These are phyloP conservation scores for Isoetes engelmannii DNA, from an alignment of 83 land plant species.

Conservation along the genomic window DNA sequence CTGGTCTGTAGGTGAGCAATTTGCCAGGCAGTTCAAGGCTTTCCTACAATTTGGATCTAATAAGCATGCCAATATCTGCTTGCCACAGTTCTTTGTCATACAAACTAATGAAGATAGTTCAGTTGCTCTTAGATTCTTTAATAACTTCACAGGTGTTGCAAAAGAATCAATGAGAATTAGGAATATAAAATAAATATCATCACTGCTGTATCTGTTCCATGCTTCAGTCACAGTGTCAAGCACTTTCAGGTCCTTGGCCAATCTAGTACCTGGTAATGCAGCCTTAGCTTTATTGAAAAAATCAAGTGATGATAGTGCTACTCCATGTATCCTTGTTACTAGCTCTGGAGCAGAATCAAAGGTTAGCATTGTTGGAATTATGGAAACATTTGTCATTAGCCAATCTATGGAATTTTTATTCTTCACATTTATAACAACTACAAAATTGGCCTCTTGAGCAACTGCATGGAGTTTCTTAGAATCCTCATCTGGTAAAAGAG, in stretches of 20 bases:
- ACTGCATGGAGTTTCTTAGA: slow-evolving; percentile 4
- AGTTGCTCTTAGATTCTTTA: slow-evolving; percentile 77
- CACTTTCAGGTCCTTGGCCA: slow-evolving; percentile 42
- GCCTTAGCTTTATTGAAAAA: slow-evolving; percentile 27
- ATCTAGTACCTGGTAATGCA: slow-evolving; percentile 24
- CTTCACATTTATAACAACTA: slow-evolving; percentile 52
- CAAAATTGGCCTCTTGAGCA: slow-evolving; percentile 31
- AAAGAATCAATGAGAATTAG: slow-evolving; percentile 82
- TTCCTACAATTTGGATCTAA: slow-evolving; percentile 81
- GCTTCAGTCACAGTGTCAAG: slow-evolving; percentile 59
- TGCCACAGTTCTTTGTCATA: slow-evolving; percentile 82
- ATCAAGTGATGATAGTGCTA: slow-evolving; percentile 28
- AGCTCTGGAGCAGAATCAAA: slow-evolving; percentile 54
- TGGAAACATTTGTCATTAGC: slow-evolving; percentile 28
- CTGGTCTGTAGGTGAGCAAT: slow-evolving; percentile 87
- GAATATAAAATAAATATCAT: slow-evolving; percentile 72
- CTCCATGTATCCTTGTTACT: slow-evolving; percentile 58
- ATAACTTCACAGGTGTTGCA: slow-evolving; percentile 57
- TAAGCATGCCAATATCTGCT: slow-evolving; percentile 64
- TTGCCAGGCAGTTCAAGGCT: slow-evolving; percentile 73
- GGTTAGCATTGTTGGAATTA: slow-evolving; percentile 48
- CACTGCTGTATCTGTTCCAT: slow-evolving; percentile 78
- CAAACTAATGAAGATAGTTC: slow-evolving; percentile 65
- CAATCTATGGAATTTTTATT: slow-evolving; percentile 43
- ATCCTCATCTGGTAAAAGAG: not conserved